Conservation (phyloP, 2,329 filamentous ascomycete species). For the Coleophoma crateriformis region DNA sequence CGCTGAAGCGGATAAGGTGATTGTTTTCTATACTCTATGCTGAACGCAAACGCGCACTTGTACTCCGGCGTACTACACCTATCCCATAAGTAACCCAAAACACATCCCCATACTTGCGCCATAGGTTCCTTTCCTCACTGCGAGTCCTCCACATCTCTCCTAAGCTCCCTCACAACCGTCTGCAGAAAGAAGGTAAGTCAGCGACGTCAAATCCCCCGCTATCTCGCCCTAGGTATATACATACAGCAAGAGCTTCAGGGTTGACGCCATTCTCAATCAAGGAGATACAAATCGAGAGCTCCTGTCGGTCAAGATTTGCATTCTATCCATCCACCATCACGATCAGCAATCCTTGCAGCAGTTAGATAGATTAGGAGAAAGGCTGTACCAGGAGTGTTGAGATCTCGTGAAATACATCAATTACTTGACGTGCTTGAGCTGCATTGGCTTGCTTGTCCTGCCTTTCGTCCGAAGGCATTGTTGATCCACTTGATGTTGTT, state of each 20-base stretch:
- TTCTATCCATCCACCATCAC: conserved; percentile 52
- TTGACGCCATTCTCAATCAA: conserved; percentile 97
- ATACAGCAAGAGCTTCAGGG: conserved; percentile 86
- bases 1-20: no score
- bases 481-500: conserved; percentile 4
- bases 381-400: conserved; percentile 78
- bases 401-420: conserved; percentile 80
- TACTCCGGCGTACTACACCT: no score
- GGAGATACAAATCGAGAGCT: conserved; percentile 90
- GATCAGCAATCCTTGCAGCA: conserved; percentile 3
- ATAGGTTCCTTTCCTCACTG: no score
- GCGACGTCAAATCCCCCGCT: no score
- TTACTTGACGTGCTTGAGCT: conserved; percentile 77
- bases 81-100: no score
- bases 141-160: conserved; percentile 22
- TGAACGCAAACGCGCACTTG: no score
- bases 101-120: no score
- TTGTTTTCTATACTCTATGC: no score
- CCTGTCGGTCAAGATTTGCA: conserved; percentile 84
- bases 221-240: conserved; percentile 24
- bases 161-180: conserved; percentile 24
- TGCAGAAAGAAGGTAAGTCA: no score
- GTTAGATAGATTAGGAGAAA: neutral
- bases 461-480: conserved; percentile 40
- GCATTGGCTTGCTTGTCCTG: conserved; percentile 58